phyloP scores from a whole-genome alignment of 2,329 filamentous ascomycete species.

The Verticillium dahliae region DNA sequence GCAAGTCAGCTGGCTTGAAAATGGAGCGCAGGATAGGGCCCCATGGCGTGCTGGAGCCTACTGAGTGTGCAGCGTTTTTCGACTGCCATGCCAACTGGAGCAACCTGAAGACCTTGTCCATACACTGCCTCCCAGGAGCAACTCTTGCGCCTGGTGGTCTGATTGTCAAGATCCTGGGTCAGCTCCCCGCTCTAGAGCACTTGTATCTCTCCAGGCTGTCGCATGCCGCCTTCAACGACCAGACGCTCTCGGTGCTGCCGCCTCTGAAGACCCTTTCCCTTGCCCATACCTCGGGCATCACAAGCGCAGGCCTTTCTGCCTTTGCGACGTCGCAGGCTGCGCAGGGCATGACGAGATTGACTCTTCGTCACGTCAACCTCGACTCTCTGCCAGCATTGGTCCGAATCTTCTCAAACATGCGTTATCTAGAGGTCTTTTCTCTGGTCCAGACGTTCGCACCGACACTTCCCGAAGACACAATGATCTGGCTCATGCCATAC shows the following conservation, averaged over 20 bases:
- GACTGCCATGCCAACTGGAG: conserved; percentile 48
- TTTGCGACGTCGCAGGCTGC: conserved; percentile 46
- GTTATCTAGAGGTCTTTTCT: conserved; percentile 39
- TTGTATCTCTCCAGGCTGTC: conserved; percentile 55
- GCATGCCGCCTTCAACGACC: conserved; percentile 49
- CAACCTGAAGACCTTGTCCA: conserved; percentile 46
- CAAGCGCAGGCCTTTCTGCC: conserved; percentile 46
- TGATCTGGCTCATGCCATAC: conserved; percentile 59
- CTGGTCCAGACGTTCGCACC: conserved; percentile 50
- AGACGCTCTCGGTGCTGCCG: conserved; percentile 47
- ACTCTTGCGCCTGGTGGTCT: conserved; percentile 46
- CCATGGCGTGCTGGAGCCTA: conserved; percentile 25
- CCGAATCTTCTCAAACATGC: conserved; percentile 52
- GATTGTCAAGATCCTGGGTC: conserved; percentile 41
- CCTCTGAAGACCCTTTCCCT: conserved; percentile 48
- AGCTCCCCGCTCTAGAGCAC: conserved; percentile 48
- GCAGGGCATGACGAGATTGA: conserved; percentile 38
- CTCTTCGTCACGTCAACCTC: conserved; percentile 49
- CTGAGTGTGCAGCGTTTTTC: conserved; percentile 32
- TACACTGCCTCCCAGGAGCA: conserved; percentile 53
- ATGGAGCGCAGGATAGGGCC: not conserved
- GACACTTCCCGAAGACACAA: conserved; percentile 45
- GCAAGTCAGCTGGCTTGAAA: not conserved
- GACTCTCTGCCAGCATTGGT: conserved; percentile 50
- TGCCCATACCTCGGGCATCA: conserved; percentile 48